Evolutionary conservation across 331 rosid species (phyloP).

Genomic region (Quercus phellos): DNA sequence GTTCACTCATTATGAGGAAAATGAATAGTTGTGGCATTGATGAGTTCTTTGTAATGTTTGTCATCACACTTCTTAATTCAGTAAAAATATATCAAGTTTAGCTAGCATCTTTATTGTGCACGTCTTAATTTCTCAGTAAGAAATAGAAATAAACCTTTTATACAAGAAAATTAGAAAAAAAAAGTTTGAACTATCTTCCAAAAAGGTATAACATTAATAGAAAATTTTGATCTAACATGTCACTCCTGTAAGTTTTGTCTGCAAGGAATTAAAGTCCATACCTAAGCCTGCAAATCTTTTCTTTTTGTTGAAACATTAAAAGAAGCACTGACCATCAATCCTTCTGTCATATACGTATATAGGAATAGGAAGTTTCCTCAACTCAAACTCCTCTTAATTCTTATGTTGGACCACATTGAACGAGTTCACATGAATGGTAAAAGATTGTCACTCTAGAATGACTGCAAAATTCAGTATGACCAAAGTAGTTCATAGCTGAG

Average conservation of each 20-base stretch:
- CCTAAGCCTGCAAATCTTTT: neutral
- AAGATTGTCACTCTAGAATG: neutral
- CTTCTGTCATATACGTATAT: neutral
- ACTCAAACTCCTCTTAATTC: no score
- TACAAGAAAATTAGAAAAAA: no score
- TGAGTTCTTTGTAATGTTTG: neutral
- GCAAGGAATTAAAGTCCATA: neutral
- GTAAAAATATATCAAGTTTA: neutral
- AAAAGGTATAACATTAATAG: neutral
- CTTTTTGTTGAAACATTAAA: neutral
- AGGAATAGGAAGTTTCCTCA: neutral
- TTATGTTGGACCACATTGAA: neutral
- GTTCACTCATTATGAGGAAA: conserved; percentile 1
- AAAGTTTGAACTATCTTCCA: neutral
- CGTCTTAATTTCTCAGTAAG: neutral
- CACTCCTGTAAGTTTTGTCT: neutral
- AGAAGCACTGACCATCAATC: neutral
- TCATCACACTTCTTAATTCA: neutral
- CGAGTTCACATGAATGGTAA: neutral
- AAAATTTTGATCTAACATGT: neutral
- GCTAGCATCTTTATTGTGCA: neutral
- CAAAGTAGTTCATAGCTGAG: neutral
- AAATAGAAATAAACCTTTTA: no score
- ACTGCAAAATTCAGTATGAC: neutral
- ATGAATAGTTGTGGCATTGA: conserved; percentile 4